These are phyloP conservation scores for Agrocybe praecox DNA, from an alignment of 768 basidiomycete genomes.

Conservation along the genomic window DNA sequence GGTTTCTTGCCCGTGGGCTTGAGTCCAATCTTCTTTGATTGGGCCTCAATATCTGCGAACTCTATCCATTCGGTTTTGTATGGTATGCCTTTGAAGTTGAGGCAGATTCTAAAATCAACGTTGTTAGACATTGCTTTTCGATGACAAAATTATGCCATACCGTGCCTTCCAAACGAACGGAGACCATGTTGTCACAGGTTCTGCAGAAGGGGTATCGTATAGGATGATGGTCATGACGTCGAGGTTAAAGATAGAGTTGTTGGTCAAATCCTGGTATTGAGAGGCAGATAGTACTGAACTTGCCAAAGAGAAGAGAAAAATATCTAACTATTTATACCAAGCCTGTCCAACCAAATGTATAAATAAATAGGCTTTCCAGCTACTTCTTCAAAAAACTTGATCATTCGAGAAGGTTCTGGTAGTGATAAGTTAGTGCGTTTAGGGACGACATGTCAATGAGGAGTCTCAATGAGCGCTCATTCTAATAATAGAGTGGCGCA, in stretches of 20 bases:
- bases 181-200: slow-evolving; percentile 5
- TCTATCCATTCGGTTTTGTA: slow-evolving; percentile 47
- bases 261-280: too few relatives aligned
- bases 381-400: too few relatives aligned
- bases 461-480: too few relatives aligned
- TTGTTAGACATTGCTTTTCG: not conserved
- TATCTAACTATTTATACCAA: too few relatives aligned
- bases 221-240: slow-evolving; percentile 8
- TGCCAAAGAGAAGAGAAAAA: too few relatives aligned
- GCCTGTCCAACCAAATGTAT: too few relatives aligned
- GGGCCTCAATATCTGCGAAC: slow-evolving; percentile 38
- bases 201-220: slow-evolving; percentile 6
- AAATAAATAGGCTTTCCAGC: too few relatives aligned
- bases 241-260: not conserved
- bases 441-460: too few relatives aligned
- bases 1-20: slow-evolving; percentile 27
- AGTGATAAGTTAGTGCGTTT: too few relatives aligned
- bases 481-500: too few relatives aligned
- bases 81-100: slow-evolving; percentile 34
- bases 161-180: slow-evolving; percentile 10
- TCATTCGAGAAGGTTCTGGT: too few relatives aligned
- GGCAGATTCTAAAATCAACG: not conserved
- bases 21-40: slow-evolving; percentile 32
- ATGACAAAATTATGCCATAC: not conserved
- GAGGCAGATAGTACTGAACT: too few relatives aligned